These are phyloP conservation scores for Saccharomyces hybrid DNA, from an alignment of 1,139 yeast species.

Conservation along the genomic window DNA sequence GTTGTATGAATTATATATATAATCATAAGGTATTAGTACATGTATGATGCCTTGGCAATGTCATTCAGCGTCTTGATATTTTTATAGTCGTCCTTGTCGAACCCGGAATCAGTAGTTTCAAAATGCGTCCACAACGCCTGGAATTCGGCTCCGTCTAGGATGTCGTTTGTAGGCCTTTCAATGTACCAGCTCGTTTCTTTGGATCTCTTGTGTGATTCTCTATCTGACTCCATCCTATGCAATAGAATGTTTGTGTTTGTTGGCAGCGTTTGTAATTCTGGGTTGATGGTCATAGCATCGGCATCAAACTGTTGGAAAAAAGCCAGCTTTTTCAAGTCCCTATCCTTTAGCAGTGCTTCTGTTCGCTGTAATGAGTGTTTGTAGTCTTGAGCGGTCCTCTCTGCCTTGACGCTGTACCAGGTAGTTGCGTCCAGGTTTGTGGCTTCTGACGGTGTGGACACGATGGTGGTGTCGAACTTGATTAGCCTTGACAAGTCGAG, in stretches of 20 bases:
- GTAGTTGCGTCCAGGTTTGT: neutral
- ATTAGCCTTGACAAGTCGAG: conserved; percentile 1
- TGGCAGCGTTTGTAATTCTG: conserved; percentile 9
- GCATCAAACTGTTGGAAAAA: conserved; percentile 6
- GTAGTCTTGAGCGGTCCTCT: neutral
- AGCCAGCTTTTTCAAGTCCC: conserved; percentile 7
- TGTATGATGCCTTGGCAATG: conserved; percentile 7
- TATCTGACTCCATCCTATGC: conserved; percentile 31
- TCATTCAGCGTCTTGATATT: conserved; percentile 20
- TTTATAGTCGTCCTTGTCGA: conserved; percentile 14
- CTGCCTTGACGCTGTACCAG: neutral
- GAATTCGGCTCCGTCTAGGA: conserved; percentile 22
- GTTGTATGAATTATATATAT: neutral
- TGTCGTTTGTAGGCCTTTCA: conserved; percentile 14
- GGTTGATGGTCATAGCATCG: conserved; percentile 1
- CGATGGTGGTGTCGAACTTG: neutral
- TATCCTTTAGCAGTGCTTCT: conserved; percentile 10
- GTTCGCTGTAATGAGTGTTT: conserved; percentile 7
- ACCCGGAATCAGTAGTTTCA: conserved; percentile 13
- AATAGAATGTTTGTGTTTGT: conserved; percentile 15
- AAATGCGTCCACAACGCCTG: conserved; percentile 17
- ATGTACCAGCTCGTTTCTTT: conserved; percentile 31
- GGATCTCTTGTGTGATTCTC: conserved; percentile 31
- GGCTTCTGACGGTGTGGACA: neutral
- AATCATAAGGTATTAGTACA: neutral